Conservation (phyloP, 148 eudicot genomes). For the Fagopyrum homotropicum region DNA sequence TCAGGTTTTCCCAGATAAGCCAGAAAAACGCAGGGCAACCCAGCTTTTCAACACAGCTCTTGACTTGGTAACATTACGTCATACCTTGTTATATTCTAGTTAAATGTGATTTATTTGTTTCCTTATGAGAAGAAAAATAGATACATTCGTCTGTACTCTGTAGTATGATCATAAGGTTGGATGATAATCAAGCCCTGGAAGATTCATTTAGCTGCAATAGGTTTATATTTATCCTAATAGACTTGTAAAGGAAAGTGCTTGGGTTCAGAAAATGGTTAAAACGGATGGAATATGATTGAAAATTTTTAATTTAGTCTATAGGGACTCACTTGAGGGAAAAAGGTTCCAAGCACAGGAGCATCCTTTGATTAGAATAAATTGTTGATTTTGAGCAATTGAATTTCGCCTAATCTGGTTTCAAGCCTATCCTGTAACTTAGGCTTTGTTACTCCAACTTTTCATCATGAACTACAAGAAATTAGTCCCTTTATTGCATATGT, state of each 20-base stretch:
- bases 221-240: neutral
- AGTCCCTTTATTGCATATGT: neutral
- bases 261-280: neutral
- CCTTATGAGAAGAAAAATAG: neutral
- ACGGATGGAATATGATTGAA: neutral
- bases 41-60: constrained; percentile 75
- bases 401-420: neutral
- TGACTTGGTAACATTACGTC: constrained; percentile 51
- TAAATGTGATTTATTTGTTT: neutral
- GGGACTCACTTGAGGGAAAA: neutral
- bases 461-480: neutral
- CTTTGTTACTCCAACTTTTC: neutral
- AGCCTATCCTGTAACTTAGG: neutral
- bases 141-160: neutral
- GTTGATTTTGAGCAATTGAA: neutral
- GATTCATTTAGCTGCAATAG: neutral
- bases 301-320: neutral
- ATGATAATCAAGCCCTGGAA: neutral
- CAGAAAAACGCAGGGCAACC: constrained; percentile 94
- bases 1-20: constrained; percentile 54
- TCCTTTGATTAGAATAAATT: neutral
- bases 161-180: neutral
- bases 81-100: neutral
- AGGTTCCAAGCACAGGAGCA: neutral
- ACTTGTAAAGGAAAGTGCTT: neutral